A percentile compares a stretch with the other conserved stretches of the same genome.
These are phyloP conservation scores for Macadamia integrifolia DNA, from an alignment of 164 flowering plant genomes.

Conservation along the genomic window DNA sequence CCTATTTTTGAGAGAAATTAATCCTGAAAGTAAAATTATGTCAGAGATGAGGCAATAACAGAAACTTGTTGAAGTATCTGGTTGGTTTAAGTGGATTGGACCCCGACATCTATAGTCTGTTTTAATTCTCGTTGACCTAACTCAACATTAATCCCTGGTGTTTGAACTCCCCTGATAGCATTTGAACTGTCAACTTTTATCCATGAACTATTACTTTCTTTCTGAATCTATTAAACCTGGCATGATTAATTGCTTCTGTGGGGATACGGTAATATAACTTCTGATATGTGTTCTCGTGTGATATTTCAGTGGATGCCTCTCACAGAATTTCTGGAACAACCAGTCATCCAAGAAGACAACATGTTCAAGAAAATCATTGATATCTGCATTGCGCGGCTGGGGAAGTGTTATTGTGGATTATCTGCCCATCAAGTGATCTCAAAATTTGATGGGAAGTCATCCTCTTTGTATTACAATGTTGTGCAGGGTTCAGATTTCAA, in stretches of 20 bases:
- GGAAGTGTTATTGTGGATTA: constrained; percentile 68
- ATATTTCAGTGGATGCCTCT: constrained; percentile 88
- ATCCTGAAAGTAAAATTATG: neutral
- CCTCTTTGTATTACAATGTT: constrained; percentile 67
- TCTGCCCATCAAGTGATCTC: constrained; percentile 51
- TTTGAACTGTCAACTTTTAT: neutral
- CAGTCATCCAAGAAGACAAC: constrained; percentile 45
- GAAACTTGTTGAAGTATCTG: too few species aligned
- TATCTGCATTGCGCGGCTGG: constrained; percentile 61
- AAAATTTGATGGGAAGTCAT: constrained; percentile 60
- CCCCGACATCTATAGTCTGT: neutral
- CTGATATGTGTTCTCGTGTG: neutral
- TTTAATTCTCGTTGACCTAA: neutral
- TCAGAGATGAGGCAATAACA: too few species aligned
- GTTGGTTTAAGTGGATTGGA: neutral
- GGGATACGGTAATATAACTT: neutral
- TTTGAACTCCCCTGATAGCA: too few species aligned
- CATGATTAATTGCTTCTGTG: neutral
- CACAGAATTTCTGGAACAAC: constrained; percentile 65
- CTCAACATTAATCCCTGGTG: neutral
- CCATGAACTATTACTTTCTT: neutral
- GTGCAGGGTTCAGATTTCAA: constrained; percentile 32
- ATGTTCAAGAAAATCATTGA: constrained; percentile 77
- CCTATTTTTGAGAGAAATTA: neutral
- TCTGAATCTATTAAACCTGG: neutral